Conservation (phyloP, 1,284 basidiomycete genomes). For the Ustilago sp. region DNA sequence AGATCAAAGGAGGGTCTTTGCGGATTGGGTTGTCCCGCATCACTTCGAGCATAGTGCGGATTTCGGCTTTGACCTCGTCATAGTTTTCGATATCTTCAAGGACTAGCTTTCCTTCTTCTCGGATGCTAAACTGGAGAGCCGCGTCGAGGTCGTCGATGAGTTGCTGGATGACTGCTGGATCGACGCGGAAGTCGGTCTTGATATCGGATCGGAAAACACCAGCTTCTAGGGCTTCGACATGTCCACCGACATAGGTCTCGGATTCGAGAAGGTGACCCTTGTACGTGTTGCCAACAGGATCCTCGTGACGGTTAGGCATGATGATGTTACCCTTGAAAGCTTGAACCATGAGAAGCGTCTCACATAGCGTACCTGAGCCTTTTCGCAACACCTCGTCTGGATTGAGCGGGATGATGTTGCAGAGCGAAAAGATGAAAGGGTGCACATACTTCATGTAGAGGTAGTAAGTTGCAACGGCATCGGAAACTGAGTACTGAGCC, state of each 20-base stretch:
- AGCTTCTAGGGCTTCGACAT: conserved; percentile 97
- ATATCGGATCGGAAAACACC: conserved; percentile 99
- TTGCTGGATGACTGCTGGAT: conserved; percentile 87
- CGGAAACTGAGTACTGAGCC: conserved; percentile 98
- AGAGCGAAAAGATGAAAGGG: conserved; percentile 98
- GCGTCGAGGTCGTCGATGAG: conserved; percentile 94
- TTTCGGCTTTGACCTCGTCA: conserved; percentile 86
- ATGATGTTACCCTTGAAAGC: conserved; percentile 91
- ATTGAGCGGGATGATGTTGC: conserved; percentile 97
- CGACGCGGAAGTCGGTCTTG: conserved; percentile 92
- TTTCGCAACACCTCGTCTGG: conserved; percentile 97
- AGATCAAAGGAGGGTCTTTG: conserved; percentile 92
- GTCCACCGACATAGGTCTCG: conserved; percentile 98
- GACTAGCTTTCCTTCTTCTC: conserved; percentile 84
- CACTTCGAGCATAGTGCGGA: conserved; percentile 82
- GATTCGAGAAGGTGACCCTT: conserved; percentile 95
- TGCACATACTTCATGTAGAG: conserved; percentile 99
- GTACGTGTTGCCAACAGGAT: conserved; percentile 89
- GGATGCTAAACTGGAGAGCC: conserved; percentile 88
- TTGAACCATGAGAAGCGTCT: conserved; percentile 98
- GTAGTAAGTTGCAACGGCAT: conserved; percentile 99
- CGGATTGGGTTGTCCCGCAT: conserved; percentile 92
- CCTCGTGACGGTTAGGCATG: conserved; percentile 98
- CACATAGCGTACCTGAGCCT: conserved; percentile 94
- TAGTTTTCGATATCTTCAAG: conserved; percentile 94